A percentile compares a stretch with the other conserved stretches of the same genome.
These are phyloP conservation scores for Beauveria asiatica DNA, from an alignment of 2,329 filamentous ascomycete genomes.

Conservation along the genomic window DNA sequence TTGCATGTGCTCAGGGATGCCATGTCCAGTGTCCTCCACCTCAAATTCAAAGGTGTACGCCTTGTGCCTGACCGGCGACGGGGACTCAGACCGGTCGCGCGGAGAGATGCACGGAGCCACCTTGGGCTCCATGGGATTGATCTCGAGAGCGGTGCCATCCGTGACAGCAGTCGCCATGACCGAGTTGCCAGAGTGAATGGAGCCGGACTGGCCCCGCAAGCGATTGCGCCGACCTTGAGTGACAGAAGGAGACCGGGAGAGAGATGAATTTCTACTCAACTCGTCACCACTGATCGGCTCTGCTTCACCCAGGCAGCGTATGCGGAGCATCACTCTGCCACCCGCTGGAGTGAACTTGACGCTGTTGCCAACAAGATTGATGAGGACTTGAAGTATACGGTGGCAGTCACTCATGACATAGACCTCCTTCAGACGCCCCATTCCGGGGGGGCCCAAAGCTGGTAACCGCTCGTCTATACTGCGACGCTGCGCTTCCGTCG, in stretches of 20 bases:
- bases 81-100: conserved; percentile 2
- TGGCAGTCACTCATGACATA: conserved; percentile 86
- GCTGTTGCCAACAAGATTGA: conserved; percentile 86
- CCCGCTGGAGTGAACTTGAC: conserved; percentile 79
- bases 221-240: background rate
- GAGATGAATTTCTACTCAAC: background rate
- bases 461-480: background rate
- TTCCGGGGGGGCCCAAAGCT: conserved; percentile 15
- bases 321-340: conserved; percentile 67
- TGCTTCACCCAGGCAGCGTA: conserved; percentile 63
- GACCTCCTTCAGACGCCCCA: conserved; percentile 71
- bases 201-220: conserved; percentile 1
- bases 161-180: background rate
- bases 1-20: conserved; percentile 70
- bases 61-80: conserved; percentile 35
- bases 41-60: conserved; percentile 78
- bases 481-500: conserved; percentile 1
- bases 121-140: conserved; percentile 10
- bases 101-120: background rate
- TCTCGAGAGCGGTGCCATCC: conserved; percentile 7
- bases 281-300: background rate
- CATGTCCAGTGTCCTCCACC: conserved; percentile 79
- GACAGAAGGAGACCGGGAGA: background rate
- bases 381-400: conserved; percentile 80
- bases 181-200: conserved; percentile 3